Percentiles rank a stretch among this genome's conserved stretches.
Conservation (phyloP, 805 yeast species). For the Yarrowia osloensis region DNA sequence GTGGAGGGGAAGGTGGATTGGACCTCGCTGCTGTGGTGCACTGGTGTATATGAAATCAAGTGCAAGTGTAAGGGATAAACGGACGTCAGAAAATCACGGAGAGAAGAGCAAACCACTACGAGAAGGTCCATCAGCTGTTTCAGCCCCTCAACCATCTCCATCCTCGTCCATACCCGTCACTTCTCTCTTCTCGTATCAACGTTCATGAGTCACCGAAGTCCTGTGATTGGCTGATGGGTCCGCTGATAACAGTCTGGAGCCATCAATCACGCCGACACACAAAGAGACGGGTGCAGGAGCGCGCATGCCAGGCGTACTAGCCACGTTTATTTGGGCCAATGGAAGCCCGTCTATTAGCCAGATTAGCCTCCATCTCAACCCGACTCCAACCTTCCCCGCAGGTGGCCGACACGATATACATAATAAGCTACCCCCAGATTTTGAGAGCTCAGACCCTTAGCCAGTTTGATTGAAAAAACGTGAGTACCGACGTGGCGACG, state of each 20-base stretch:
- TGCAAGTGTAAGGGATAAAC: neutral
- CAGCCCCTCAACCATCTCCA: neutral
- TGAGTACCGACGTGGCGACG: neutral
- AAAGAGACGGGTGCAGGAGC: neutral
- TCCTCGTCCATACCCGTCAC: neutral
- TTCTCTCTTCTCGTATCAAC: conserved; percentile 10
- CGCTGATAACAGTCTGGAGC: conserved; percentile 21
- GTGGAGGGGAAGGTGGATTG: conserved; percentile 12
- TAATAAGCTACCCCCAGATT: conserved; percentile 26
- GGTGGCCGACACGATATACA: conserved; percentile 25
- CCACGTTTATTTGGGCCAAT: conserved; percentile 29
- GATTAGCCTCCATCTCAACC: conserved; percentile 14
- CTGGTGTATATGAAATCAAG: neutral
- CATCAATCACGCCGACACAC: conserved; percentile 12
- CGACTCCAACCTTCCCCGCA: conserved; percentile 28
- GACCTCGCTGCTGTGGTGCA: conserved; percentile 16
- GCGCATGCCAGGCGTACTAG: conserved; percentile 13
- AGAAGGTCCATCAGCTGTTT: too few relatives aligned
- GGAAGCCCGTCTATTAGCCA: conserved; percentile 6
- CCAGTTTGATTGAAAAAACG: conserved; percentile 1
- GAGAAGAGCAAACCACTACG: neutral
- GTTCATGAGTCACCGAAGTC: conserved; percentile 13
- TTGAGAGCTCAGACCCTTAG: conserved; percentile 5
- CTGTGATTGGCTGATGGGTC: neutral
- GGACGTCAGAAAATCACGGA: neutral